A percentile compares a stretch with the other conserved stretches of the same genome.
Conservation (phyloP, 2,329 filamentous ascomycete genomes). For the Aspergillus flavus region DNA sequence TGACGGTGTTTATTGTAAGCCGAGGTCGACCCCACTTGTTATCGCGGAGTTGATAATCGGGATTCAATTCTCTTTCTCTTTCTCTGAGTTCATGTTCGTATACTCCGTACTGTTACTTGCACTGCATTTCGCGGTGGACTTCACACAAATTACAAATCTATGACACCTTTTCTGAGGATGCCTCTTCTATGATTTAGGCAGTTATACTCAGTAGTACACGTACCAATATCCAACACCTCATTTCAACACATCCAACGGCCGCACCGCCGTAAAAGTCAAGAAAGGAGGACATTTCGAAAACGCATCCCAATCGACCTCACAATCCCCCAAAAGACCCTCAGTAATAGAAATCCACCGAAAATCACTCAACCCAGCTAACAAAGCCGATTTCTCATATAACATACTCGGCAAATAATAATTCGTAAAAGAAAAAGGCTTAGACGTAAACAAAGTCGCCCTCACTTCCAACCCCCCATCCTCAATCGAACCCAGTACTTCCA, state of each 20-base stretch:
- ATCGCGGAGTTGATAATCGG: not conserved
- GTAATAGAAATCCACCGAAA: not conserved
- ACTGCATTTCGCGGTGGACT: not conserved
- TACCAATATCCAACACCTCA: not conserved
- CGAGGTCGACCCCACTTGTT: conserved; percentile 1
- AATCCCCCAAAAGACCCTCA: not conserved
- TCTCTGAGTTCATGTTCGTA: not conserved
- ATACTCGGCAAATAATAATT: not conserved
- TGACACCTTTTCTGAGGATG: not conserved
- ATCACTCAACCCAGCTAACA: not conserved
- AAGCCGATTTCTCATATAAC: not conserved
- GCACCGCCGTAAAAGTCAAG: not conserved
- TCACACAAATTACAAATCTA: not conserved
- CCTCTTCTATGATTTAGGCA: no score
- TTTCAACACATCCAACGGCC: not conserved
- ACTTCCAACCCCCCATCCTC: not conserved
- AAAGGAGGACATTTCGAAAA: not conserved
- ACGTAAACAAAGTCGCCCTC: not conserved
- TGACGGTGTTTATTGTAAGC: not conserved
- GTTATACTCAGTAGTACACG: no score
- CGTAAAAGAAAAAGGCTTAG: not conserved
- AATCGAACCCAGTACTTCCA: not conserved
- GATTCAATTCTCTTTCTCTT: not conserved
- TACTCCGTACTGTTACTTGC: not conserved
- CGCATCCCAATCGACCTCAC: not conserved